Conservation (phyloP, 805 yeast species). For the Wickerhamomyces rabaulensis region DNA sequence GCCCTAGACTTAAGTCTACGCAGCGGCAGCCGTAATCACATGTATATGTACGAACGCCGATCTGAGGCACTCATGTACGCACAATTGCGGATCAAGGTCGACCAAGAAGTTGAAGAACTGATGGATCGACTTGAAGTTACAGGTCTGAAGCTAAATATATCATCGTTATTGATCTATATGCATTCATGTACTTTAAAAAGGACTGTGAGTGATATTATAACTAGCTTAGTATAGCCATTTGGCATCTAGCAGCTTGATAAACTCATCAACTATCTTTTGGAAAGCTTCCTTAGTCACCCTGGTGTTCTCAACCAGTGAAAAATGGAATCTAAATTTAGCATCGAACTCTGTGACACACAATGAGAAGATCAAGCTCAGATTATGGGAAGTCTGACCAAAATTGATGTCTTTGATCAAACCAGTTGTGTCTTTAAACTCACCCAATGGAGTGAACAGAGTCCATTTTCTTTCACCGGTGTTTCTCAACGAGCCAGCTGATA, state of each 20-base stretch:
- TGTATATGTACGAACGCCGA: too few relatives aligned
- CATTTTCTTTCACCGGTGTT: neutral
- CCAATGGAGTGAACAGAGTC: neutral
- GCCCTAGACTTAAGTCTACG: too few relatives aligned
- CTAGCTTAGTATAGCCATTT: too few relatives aligned
- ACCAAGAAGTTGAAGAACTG: too few relatives aligned
- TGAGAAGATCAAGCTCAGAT: neutral
- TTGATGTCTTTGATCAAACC: neutral
- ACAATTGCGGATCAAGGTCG: too few relatives aligned
- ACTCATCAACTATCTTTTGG: neutral
- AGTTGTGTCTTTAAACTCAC: neutral
- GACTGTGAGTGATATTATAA: too few relatives aligned
- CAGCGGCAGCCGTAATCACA: too few relatives aligned
- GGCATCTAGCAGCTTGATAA: neutral
- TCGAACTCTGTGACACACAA: neutral
- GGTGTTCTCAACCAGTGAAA: neutral
- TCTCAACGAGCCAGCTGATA: neutral
- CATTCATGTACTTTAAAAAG: too few relatives aligned
- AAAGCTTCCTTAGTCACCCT: neutral
- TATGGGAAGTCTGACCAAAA: neutral
- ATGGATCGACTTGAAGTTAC: too few relatives aligned
- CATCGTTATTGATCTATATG: too few relatives aligned
- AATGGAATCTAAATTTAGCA: neutral
- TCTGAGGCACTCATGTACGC: too few relatives aligned
- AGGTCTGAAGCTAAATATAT: too few relatives aligned